These are phyloP conservation scores for Mucor circinelloides DNA, from an alignment of 371 early-diverging fungal genomes.

Conservation along the genomic window DNA sequence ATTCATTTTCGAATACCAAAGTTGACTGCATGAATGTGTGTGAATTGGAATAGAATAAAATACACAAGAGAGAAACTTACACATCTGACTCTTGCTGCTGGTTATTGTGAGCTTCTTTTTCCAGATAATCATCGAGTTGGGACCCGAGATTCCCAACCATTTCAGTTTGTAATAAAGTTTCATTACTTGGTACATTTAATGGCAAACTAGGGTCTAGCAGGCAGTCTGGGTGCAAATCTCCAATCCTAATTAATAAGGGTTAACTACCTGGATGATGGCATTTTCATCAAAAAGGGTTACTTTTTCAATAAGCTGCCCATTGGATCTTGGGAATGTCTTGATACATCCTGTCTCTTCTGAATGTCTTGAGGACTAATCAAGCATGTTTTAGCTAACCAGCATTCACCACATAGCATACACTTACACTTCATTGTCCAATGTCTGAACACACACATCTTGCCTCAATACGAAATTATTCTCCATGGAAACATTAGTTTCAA, in stretches of 20 bases:
- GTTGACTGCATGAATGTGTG: slow-evolving; percentile 13
- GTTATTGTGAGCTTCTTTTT: slow-evolving; percentile 53
- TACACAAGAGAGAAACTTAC: slow-evolving; percentile 30
- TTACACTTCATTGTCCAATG: not conserved
- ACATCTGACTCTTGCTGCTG: slow-evolving; percentile 37
- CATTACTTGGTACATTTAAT: slow-evolving; percentile 50
- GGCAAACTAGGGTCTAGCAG: slow-evolving; percentile 49
- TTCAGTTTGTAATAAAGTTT: slow-evolving; percentile 32
- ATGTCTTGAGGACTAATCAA: not conserved
- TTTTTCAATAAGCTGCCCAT: slow-evolving; percentile 20
- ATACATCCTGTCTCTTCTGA: not conserved
- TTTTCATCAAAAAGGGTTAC: not conserved
- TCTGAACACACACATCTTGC: slow-evolving; percentile 2
- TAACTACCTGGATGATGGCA: not conserved
- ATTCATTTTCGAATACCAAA: slow-evolving; percentile 56
- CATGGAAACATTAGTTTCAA: not conserved
- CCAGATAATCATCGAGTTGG: slow-evolving; percentile 55
- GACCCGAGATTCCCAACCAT: slow-evolving; percentile 44
- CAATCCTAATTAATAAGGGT: slow-evolving; percentile 43
- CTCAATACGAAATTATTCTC: slow-evolving; percentile 6
- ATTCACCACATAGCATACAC: not conserved
- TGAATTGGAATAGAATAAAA: not conserved
- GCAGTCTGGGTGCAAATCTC: slow-evolving; percentile 67
- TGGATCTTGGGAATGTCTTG: slow-evolving; percentile 7
- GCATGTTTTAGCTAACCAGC: not conserved